Percentiles rank a stretch among this genome's conserved stretches.
Conservation (phyloP, 1,284 basidiomycete genomes). For the Ceratobasidium sp. region DNA sequence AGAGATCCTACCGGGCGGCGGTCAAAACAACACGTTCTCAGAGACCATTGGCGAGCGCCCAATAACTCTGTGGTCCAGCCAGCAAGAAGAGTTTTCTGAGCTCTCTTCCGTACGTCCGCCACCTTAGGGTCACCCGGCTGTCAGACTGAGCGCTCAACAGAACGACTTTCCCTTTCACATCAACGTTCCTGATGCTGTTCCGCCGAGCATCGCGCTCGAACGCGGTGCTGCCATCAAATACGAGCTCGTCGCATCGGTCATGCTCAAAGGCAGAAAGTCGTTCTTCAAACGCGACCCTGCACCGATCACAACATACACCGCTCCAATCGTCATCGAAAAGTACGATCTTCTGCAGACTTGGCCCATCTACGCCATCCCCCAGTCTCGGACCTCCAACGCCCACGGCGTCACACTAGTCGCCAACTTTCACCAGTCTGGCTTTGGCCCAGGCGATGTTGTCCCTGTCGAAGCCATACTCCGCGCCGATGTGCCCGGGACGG, state of each 20-base stretch:
- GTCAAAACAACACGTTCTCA: constrained; percentile 72
- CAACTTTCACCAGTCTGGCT: constrained; percentile 75
- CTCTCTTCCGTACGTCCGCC: constrained; percentile 69
- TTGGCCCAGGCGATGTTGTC: constrained; percentile 84
- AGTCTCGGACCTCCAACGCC: constrained; percentile 71
- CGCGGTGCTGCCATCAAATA: constrained; percentile 82
- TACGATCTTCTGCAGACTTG: constrained; percentile 90
- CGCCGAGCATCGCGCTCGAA: constrained; percentile 80
- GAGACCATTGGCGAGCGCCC: constrained; percentile 78
- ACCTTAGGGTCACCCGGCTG: constrained; percentile 11
- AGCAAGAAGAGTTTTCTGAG: constrained; percentile 71
- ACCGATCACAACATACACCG: constrained; percentile 53
- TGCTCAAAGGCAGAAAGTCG: constrained; percentile 82
- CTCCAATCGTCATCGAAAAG: constrained; percentile 83
- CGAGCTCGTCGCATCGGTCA: constrained; percentile 84
- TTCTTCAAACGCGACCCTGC: constrained; percentile 47
- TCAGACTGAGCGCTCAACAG: constrained; percentile 52
- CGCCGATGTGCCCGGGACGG: constrained; percentile 62
- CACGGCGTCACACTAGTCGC: constrained; percentile 78
- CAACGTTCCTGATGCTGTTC: constrained; percentile 85
- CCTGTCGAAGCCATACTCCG: constrained; percentile 71
- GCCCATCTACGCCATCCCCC: constrained; percentile 85
- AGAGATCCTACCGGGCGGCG: constrained; percentile 79
- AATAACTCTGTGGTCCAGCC: constrained; percentile 74
- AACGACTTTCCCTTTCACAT: constrained; percentile 84